Evolutionary conservation across 768 basidiomycete species (phyloP).

Genomic region (Leucosporidium scottii): DNA sequence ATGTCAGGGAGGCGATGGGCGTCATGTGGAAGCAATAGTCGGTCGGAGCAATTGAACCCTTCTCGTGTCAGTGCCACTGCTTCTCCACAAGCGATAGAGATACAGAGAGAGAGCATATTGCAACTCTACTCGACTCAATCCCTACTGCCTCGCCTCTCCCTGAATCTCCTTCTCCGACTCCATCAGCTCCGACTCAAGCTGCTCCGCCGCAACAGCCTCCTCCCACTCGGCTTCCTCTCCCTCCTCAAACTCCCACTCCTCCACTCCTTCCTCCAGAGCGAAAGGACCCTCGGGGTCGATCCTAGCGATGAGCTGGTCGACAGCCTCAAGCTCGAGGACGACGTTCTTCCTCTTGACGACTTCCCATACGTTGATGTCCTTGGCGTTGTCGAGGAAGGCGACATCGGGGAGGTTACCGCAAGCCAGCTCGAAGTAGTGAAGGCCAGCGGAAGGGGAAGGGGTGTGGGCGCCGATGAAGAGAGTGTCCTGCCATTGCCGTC

Average conservation of each 20-base stretch:
- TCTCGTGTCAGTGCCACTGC: too few species aligned
- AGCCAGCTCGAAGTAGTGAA: slow-evolving; percentile 49
- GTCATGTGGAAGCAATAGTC: not conserved
- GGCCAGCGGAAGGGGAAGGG: slow-evolving; percentile 38
- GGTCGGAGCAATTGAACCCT: too few species aligned
- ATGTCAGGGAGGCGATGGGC: slow-evolving; percentile 13
- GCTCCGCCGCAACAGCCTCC: slow-evolving; percentile 1
- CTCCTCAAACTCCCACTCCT: slow-evolving; percentile 16
- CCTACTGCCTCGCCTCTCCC: too few species aligned
- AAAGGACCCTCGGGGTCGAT: slow-evolving; percentile 48
- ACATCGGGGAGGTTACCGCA: slow-evolving; percentile 66
- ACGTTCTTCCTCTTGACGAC: slow-evolving; percentile 73
- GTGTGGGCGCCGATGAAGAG: slow-evolving; percentile 67
- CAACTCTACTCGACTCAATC: too few species aligned
- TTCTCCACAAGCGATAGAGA: too few species aligned
- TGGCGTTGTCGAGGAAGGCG: slow-evolving; percentile 53
- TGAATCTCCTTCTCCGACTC: slow-evolving; percentile 1
- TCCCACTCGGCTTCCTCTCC: slow-evolving; percentile 4
- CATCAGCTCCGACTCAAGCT: slow-evolving; percentile 24
- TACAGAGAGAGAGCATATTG: too few species aligned
- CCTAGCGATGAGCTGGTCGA: slow-evolving; percentile 55
- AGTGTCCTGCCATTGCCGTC: slow-evolving; percentile 62
- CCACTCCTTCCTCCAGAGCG: slow-evolving; percentile 48
- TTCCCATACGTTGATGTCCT: slow-evolving; percentile 72
- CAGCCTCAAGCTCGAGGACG: slow-evolving; percentile 71